Evolutionary conservation across 805 yeast genomes (phyloP), one percentile per base, ranked within the genome.

Genomic region (Starmerella scarabaei): DNA sequence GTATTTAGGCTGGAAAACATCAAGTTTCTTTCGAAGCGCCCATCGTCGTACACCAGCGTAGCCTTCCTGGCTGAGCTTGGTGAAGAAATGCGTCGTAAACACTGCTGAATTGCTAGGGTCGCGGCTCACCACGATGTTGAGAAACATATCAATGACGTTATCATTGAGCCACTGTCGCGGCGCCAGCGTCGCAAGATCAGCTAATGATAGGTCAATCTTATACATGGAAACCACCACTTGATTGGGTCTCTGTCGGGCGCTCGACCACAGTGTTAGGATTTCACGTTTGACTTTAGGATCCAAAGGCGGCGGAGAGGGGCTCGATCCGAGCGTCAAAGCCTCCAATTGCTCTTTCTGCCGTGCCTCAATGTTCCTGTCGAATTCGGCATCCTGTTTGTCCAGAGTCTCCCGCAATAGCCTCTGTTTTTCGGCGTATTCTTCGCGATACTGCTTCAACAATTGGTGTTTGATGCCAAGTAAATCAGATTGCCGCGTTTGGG

Each of bases 91-190:
- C 0, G 97, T 84, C 4, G 91, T 80, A 65, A 88, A 91, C 2
- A 78, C 75, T 53, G 75, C 83, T 1, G 73, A 63, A 21, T 61
- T 56, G 2, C 69, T 50, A 35, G 62, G 62, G 9, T 67, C 54
- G 19, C 71, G 55, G 4, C 67, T 66, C 49, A 78, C 51, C 33
- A 66, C 65, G 11, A 33, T 21, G 32, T 30, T 40, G 53, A 86
- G 64, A 56, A 79, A 88, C 51, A 76, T 78, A 54, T 91, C 97
- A 43, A 91, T 86, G 4, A 91, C 69, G 33, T 77, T 81, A 59
- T 91, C 98, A 56, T 91, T 91, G 23, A 91, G 67, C 98, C 98
- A 91, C 30, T 68, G 61, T 4, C 78, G 67, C 39, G 78, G 80
- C 7, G 68, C 61, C 26, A 91, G 63, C 0, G 95, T 84, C 33